Base-by-base conservation (phyloP, 768 basidiomycete genomes). In the Exidia glandulosa region DNA sequence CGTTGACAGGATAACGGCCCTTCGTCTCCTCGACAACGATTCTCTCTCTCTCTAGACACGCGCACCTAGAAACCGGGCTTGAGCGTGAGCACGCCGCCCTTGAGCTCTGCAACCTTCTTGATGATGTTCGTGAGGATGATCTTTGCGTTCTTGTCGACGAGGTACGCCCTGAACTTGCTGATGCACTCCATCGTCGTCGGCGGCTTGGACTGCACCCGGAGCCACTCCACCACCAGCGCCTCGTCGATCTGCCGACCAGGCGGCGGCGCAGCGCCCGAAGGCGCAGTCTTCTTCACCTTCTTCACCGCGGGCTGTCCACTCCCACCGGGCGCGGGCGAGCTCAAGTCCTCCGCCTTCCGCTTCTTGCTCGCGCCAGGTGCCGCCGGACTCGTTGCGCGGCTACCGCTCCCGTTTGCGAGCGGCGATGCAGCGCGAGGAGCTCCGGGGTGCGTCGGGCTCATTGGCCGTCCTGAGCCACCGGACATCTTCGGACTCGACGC, bases 171-270 rank as follows among this genome's bases (percentile, higher is more conserved):
- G 68, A 91, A 92, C 68, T 88, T 79, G 57, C 83, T 81, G 62
- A 91, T 90, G 66, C 88, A 90, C 65, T 90, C 87, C 61, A 84
- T 77, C 33, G 89, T 91, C 59, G 82, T 84, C 57, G 87, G 81
- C 61, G 81, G 81, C n/a, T 81, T 76, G 14, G 56, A 37, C 36
- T 81, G 83, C 55, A 77, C 83, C 68, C 77, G 81, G 63, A 92
- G 68, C 87, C 89, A 91, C 56, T 87, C 84, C 60, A 91, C 75
- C 59, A 92, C 74, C 81, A 88, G 79, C 48, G 57, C 54, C 56
- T 67, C 71, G 63, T 81, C 77, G 63, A 84, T 83, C 68, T 86
- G 7, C 64, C 64, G 57, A 16, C 16, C 34, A 7, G 34, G 34
- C 34, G 34, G 34, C 41, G 34, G 34, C 34, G 34, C 34, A 16